Base-by-base conservation (phyloP, 139 green algal genomes). In the Gonium pectorale region DNA sequence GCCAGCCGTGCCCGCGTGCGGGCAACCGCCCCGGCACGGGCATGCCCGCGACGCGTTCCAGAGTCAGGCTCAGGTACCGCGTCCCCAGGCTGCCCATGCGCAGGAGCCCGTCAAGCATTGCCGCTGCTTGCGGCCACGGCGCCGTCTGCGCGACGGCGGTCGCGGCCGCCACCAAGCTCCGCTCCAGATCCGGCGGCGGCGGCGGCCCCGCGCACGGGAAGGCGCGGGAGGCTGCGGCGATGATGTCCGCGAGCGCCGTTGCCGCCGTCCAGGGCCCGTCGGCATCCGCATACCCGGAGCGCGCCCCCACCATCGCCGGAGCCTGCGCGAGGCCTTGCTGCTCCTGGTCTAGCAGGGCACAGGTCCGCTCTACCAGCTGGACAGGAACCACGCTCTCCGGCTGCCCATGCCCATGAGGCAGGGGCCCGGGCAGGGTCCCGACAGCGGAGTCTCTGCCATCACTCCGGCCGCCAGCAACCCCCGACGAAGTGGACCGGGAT, bases 141-240 rank as follows among this genome's bases (percentile, higher is more conserved):
- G 62, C 62, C 17, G 9, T 67, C 4, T 35, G 22, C 44, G 63
- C 63, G 8, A 26, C 62, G n/a, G 31, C 62, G 0, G 62, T 35
- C 8, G 62, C 62, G 13, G 78, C 60, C 13, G 62, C 63, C 31
- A 84, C 78, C 13, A 82, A 41, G 62, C 62, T 75, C 6, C 78
- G 78, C 22, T 11, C 62, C 3, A 84, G 46, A 44, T 84, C 78
- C 78, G 62, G 31, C 15, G 78, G 59, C 38, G 40, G 54, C 74
- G n/a, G 3, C 26, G n/a, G 3, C 26, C 27, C 3, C 0, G 33
- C 31, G 15, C 1, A 2, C 41, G 26, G n/a, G n/a, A 9, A 29
- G 9, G 35, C 27, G 13, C 8, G 3, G 1, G 63, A 41, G 3
- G 38, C 46, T 3, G 22, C 37, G 44, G 44, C n/a, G 19, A 71